Conservation (phyloP, 2,329 filamentous ascomycete genomes). For the Fusarium globosum region DNA sequence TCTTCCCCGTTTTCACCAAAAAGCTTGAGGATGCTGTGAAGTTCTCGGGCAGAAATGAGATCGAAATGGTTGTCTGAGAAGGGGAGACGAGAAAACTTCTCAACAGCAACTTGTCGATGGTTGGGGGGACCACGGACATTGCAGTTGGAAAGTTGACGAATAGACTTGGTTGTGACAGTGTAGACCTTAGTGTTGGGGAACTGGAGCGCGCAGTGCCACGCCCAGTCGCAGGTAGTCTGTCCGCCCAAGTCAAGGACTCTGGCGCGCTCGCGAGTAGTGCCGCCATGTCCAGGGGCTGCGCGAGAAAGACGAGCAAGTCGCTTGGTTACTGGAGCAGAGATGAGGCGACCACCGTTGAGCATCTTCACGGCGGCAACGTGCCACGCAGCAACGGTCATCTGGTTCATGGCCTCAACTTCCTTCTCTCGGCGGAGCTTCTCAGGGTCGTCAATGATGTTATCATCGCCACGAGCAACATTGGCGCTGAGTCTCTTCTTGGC, state of each 20-base stretch:
- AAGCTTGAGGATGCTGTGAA: slow-evolving; percentile 86
- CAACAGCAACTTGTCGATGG: slow-evolving; percentile 84
- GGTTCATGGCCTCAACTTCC: slow-evolving; percentile 81
- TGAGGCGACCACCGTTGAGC: slow-evolving; percentile 72
- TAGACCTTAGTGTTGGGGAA: slow-evolving; percentile 89
- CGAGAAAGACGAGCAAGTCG: slow-evolving; percentile 66
- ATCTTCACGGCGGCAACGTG: slow-evolving; percentile 70
- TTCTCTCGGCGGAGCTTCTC: slow-evolving; percentile 75
- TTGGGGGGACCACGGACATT: slow-evolving; percentile 87
- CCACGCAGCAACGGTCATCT: slow-evolving; percentile 72
- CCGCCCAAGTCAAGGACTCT: slow-evolving; percentile 89
- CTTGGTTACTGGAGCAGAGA: slow-evolving; percentile 72
- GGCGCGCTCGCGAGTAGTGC: slow-evolving; percentile 62
- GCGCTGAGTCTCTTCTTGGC: slow-evolving; percentile 77
- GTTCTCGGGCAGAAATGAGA: slow-evolving; percentile 86
- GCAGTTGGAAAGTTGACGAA: slow-evolving; percentile 76
- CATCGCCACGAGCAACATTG: slow-evolving; percentile 80
- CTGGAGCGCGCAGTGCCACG: slow-evolving; percentile 89
- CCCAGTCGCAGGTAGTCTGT: slow-evolving; percentile 90
- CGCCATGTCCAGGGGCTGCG: slow-evolving; percentile 57
- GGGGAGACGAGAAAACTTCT: slow-evolving; percentile 81
- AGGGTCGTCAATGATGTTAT: slow-evolving; percentile 70
- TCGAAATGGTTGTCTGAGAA: slow-evolving; percentile 91
- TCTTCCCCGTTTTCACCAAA: slow-evolving; percentile 75
- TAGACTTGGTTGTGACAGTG: slow-evolving; percentile 82